Conservation (phyloP, 2,329 filamentous ascomycete species). For the Berkeleyomyces rouxiae region DNA sequence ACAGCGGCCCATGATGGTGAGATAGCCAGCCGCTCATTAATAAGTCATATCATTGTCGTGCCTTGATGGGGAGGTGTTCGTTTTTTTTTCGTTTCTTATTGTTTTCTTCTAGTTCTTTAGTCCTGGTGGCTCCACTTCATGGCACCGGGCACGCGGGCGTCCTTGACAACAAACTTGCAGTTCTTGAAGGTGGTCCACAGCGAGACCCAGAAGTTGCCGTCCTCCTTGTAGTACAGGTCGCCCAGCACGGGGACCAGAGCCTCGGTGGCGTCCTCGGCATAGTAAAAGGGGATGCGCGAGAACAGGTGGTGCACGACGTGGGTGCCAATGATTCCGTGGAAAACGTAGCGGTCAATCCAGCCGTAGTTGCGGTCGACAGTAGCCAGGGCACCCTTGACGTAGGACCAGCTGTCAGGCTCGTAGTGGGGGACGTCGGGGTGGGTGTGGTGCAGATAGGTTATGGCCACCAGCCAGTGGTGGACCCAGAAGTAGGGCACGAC, state of each 20-base stretch:
- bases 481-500: constrained; percentile 51
- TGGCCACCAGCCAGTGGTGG: constrained; percentile 57
- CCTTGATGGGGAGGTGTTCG: background rate
- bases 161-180: constrained; percentile 30
- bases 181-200: constrained; percentile 30
- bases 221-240: constrained; percentile 33
- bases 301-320: constrained; percentile 49
- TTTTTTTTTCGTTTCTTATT: background rate
- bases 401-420: constrained; percentile 42
- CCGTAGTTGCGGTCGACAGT: constrained; percentile 50
- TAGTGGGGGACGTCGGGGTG: constrained; percentile 35
- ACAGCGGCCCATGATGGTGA: background rate
- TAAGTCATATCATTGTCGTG: background rate
- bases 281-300: constrained; percentile 29
- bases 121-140: constrained; percentile 14
- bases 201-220: constrained; percentile 26
- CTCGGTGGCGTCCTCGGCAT: constrained; percentile 40
- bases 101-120: background rate
- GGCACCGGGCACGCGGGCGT: constrained; percentile 12
- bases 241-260: constrained; percentile 41
- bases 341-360: constrained; percentile 46
- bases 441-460: constrained; percentile 61
- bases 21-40: background rate
- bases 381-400: constrained; percentile 42
- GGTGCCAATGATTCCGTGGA: constrained; percentile 49